Conservation (phyloP, 495 filamentous ascomycete genomes). For the Penicilliopsis zonata region DNA sequence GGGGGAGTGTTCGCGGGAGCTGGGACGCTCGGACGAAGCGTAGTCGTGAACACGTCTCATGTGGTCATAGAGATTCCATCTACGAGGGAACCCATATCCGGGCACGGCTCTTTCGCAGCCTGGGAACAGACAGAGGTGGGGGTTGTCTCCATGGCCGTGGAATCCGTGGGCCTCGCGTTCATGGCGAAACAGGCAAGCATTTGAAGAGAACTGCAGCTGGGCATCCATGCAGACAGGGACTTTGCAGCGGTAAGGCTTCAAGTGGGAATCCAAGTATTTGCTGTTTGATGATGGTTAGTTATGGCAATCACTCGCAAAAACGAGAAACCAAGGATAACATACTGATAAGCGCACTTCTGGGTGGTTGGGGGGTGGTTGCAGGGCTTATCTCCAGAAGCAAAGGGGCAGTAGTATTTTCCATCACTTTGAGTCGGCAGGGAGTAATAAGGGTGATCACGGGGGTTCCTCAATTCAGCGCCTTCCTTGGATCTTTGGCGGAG, state of each 20-base stretch:
- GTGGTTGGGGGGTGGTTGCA: constrained; percentile 81
- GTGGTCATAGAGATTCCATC: constrained; percentile 91
- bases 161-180: constrained; percentile 90
- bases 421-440: constrained; percentile 55
- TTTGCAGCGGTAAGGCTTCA: constrained; percentile 92
- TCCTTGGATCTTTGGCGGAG: constrained; percentile 36
- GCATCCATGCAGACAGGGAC: constrained; percentile 61
- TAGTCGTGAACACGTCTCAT: constrained; percentile 90
- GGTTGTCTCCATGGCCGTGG: constrained; percentile 87
- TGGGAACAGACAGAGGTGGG: constrained; percentile 70
- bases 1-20: constrained; percentile 32
- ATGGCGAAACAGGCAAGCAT: constrained; percentile 86
- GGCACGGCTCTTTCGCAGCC: constrained; percentile 70
- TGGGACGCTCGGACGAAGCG: constrained; percentile 34
- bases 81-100: constrained; percentile 79
- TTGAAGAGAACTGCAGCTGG: constrained; percentile 69
- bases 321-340: constrained; percentile 27
- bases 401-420: constrained; percentile 85
- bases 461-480: constrained; percentile 41
- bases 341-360: constrained; percentile 97
- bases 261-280: constrained; percentile 89
- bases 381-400: constrained; percentile 51
- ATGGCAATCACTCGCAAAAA: neutral
- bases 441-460: constrained; percentile 70
- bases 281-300: constrained; percentile 28